These are phyloP conservation scores for Leavenworthia alabamica DNA, from an alignment of 345 rosid species.

Conservation along the genomic window DNA sequence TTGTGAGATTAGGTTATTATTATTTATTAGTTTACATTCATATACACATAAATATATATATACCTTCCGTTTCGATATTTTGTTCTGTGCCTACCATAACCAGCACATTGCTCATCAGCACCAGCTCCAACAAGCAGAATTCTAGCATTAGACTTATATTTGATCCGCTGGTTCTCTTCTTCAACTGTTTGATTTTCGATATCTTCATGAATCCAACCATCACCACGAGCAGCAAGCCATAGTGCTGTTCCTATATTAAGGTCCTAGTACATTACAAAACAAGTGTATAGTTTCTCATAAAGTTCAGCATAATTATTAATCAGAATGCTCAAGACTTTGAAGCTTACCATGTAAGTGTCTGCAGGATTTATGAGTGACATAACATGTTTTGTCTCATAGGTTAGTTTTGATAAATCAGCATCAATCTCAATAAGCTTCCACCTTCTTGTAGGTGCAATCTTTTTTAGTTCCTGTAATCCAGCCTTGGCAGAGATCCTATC, in stretches of 20 bases:
- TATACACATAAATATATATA: not conserved
- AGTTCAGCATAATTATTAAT: not conserved
- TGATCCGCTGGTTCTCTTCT: conserved; percentile 29
- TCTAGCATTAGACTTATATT: conserved; percentile 61
- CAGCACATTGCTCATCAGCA: conserved; percentile 99
- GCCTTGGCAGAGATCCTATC: conserved; percentile 81
- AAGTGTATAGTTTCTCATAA: not conserved
- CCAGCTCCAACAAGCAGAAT: conserved; percentile 87
- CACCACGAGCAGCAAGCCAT: conserved; percentile 84
- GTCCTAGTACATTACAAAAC: conserved; percentile 48
- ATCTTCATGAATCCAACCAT: conserved; percentile 66
- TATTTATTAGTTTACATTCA: not conserved
- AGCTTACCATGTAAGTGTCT: conserved; percentile 75
- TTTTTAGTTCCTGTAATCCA: conserved; percentile 65
- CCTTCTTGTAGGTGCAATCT: conserved; percentile 69
- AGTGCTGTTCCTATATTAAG: conserved; percentile 88
- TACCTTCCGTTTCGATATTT: conserved; percentile 77
- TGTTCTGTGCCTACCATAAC: conserved; percentile 90
- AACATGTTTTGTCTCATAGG: conserved; percentile 59
- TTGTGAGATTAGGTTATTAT: not conserved
- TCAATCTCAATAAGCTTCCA: conserved; percentile 91
- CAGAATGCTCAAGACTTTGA: not conserved
- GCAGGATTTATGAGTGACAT: conserved; percentile 84
- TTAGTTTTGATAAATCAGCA: conserved; percentile 70
- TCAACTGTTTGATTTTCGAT: conserved; percentile 9